These are phyloP conservation scores for Candida sojae DNA, from an alignment of 1,139 yeast species.

Conservation along the genomic window DNA sequence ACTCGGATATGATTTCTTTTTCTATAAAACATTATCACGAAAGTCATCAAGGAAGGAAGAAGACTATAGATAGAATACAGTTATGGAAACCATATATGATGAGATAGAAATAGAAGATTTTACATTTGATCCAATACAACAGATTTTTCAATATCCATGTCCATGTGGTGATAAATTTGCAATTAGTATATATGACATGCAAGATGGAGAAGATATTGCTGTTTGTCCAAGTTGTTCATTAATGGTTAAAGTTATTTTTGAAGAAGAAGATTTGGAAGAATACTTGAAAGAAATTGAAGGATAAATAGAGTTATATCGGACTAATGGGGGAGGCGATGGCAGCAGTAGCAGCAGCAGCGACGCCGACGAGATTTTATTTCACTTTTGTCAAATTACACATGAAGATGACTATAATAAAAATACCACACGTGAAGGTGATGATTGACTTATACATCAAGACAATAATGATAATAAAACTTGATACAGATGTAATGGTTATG, in stretches of 20 bases:
- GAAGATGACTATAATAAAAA: no score
- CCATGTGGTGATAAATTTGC: constrained; percentile 98
- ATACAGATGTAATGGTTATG: no score
- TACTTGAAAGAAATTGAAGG: constrained; percentile 23
- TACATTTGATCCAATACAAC: constrained; percentile 80
- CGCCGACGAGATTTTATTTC: no score
- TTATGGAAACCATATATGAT: constrained; percentile 72
- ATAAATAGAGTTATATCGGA: not conserved
- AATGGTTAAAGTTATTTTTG: constrained; percentile 90
- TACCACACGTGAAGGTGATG: no score
- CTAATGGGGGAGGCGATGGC: not conserved
- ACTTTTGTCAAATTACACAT: no score
- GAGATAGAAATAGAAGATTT: constrained; percentile 97
- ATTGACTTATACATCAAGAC: no score
- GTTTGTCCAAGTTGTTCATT: constrained; percentile 96
- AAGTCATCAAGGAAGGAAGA: not conserved
- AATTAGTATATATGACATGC: constrained; percentile 78
- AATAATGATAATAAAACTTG: not conserved
- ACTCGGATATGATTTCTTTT: not conserved
- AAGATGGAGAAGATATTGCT: constrained; percentile 91
- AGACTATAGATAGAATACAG: not conserved
- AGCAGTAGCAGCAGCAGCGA: no score
- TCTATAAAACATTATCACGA: not conserved
- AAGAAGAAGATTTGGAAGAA: constrained; percentile 49
- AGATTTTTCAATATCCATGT: constrained; percentile 90